Evolutionary conservation across 1,284 basidiomycete species (phyloP), one percentile per base, ranked within the genome.

Genomic region (Gomphus sp.): DNA sequence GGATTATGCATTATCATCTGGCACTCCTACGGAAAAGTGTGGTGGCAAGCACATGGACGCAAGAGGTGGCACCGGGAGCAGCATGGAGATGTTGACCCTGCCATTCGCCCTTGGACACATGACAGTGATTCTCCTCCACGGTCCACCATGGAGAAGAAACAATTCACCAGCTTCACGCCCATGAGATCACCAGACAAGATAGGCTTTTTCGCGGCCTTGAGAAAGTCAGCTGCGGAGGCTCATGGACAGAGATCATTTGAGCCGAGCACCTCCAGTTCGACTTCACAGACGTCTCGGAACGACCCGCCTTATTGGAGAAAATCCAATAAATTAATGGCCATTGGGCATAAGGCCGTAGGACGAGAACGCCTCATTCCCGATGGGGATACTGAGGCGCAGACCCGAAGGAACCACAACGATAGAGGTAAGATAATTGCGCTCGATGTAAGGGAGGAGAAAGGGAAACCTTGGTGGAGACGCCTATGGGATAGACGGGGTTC

Each of bases 1-100:
- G 92, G 77, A 2, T 64, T 89, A 36, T 64, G 70, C 52, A 74
- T 88, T 62, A 75, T 91, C 53, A 72, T 82, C 61, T 90, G 85
- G 84, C 76, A 87, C 66, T 77, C 85, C 9, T 83, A 80, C 66
- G 80, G 77, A 39, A 74, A 73, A 48, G 69, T 70, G 12, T 71
- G 72, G 70, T 55, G 81, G 34, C 76, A 82, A 65, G 72, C 70
- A 51, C 73, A 76, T 62, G 73, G 72, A 65, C 76, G 76, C 61
- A 74, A 74, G 63, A 76, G 71, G 66, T 85, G 79, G 73, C 70
- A 74, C 65, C 73, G 68, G 57, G 76, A 83, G 63, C 80, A 85
- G 66, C 74, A 77, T 33, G 51, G 69, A 70, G 0, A 80, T 48
- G 72, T 77, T 44, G 74, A 69, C 12, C 67, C 80, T 51, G 69